These are phyloP conservation scores for Russula emetica DNA, from an alignment of 768 basidiomycete species.

Conservation along the genomic window DNA sequence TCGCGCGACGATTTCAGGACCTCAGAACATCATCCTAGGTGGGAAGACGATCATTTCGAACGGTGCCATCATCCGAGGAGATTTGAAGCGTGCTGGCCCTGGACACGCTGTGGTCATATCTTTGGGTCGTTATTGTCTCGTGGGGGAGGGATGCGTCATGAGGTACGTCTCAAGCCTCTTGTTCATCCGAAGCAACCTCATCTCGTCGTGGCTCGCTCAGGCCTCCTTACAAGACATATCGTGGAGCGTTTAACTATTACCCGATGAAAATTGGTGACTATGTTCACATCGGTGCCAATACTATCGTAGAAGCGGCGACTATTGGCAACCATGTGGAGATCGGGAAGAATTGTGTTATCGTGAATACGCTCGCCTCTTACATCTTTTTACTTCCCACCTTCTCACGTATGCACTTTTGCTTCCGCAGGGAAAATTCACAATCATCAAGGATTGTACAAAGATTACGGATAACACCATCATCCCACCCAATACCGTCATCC, in stretches of 20 bases:
- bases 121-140: conserved; percentile 86
- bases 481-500: conserved; percentile 89
- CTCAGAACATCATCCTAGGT: conserved; percentile 94
- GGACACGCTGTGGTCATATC: conserved; percentile 93
- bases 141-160: conserved; percentile 88
- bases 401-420: neutral
- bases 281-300: conserved; percentile 87
- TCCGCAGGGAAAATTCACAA: conserved; percentile 85
- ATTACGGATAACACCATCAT: conserved; percentile 87
- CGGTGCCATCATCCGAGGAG: conserved; percentile 88
- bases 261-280: conserved; percentile 96
- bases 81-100: conserved; percentile 81
- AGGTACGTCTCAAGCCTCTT: conserved; percentile 43
- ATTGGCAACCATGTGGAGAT: conserved; percentile 94
- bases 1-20: conserved; percentile 85
- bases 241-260: conserved; percentile 93
- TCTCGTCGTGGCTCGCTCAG: conserved; percentile 36
- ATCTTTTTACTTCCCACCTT: neutral
- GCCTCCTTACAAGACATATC: conserved; percentile 86
- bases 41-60: conserved; percentile 95
- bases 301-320: conserved; percentile 88
- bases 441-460: conserved; percentile 92
- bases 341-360: conserved; percentile 93
- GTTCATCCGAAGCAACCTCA: neutral
- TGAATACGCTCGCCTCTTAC: conserved; percentile 37